phyloP scores from a whole-genome alignment of 768 basidiomycete genomes.

The Psilocybe cubensis region DNA sequence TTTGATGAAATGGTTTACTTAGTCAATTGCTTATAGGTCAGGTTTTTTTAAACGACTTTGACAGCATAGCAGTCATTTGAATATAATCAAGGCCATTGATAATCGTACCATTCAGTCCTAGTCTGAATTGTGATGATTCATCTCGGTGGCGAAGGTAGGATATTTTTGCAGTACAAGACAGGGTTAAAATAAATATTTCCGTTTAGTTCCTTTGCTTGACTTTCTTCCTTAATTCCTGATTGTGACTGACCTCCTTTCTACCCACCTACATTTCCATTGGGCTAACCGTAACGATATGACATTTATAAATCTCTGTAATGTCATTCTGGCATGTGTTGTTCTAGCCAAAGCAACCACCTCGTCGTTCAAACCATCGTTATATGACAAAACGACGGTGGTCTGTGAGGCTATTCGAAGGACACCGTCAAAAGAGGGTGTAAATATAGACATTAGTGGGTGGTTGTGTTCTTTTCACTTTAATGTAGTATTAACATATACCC shows the following conservation, averaged over 20 bases:
- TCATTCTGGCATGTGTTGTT: slow-evolving; percentile 7
- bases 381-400: slow-evolving; percentile 32
- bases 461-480: background rate
- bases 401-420: slow-evolving; percentile 48
- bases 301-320: slow-evolving; percentile 2
- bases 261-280: background rate
- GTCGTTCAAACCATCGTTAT: slow-evolving; percentile 42
- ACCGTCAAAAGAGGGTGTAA: slow-evolving; percentile 30
- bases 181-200: too few relatives aligned
- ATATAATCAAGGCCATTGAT: too few relatives aligned
- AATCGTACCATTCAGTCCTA: background rate
- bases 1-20: too few relatives aligned
- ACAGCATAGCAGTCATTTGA: too few relatives aligned
- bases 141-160: too few relatives aligned
- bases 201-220: too few relatives aligned
- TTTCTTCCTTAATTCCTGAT: background rate
- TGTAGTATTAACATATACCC: background rate
- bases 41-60: too few relatives aligned
- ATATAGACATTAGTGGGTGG: slow-evolving; percentile 52
- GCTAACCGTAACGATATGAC: slow-evolving; percentile 2
- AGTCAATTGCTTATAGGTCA: background rate
- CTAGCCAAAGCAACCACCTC: slow-evolving; percentile 5
- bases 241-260: background rate
- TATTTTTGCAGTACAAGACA: background rate
- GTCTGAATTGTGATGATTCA: background rate